Conservation (phyloP, 306 rosid species). For the Cicer pinnatifidum region DNA sequence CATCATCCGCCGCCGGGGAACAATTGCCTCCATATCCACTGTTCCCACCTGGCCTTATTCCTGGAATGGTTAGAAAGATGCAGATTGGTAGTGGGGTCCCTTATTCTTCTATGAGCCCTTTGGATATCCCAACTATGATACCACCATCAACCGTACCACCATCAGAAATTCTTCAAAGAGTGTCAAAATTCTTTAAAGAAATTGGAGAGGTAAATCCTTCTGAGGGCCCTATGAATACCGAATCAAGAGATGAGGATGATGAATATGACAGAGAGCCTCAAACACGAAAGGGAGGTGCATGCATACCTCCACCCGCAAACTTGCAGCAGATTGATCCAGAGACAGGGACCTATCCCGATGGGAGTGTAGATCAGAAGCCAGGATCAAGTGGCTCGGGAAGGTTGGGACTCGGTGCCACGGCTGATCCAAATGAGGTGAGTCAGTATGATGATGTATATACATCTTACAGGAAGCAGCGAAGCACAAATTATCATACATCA, state of each 20-base stretch:
- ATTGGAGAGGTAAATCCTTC: conserved; percentile 96
- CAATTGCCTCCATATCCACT: conserved; percentile 89
- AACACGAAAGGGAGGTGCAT: conserved; percentile 88
- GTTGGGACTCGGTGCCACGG: conserved; percentile 87
- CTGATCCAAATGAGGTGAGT: conserved; percentile 85
- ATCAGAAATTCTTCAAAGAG: conserved; percentile 86
- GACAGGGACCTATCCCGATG: conserved; percentile 82
- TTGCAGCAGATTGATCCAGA: conserved; percentile 96
- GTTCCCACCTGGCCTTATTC: conserved; percentile 97
- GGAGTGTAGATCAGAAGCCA: conserved; percentile 75
- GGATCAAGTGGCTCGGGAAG: conserved; percentile 77
- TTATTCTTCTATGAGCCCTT: conserved; percentile 88
- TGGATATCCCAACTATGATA: conserved; percentile 89
- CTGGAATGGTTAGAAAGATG: conserved; percentile 98
- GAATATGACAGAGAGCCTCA: conserved; percentile 67
- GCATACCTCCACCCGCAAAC: conserved; percentile 92
- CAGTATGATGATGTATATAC: conserved; percentile 96
- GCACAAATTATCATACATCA: conserved; percentile 92
- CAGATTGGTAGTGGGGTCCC: conserved; percentile 98
- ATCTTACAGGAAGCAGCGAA: conserved; percentile 94
- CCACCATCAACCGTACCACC: conserved; percentile 76
- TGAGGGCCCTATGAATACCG: conserved; percentile 79
- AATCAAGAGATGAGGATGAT: conserved; percentile 72
- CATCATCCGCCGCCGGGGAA: conserved; percentile 59
- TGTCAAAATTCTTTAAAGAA: conserved; percentile 87